Conservation (phyloP, 306 rosid species). For the Quillaja saponaria region DNA sequence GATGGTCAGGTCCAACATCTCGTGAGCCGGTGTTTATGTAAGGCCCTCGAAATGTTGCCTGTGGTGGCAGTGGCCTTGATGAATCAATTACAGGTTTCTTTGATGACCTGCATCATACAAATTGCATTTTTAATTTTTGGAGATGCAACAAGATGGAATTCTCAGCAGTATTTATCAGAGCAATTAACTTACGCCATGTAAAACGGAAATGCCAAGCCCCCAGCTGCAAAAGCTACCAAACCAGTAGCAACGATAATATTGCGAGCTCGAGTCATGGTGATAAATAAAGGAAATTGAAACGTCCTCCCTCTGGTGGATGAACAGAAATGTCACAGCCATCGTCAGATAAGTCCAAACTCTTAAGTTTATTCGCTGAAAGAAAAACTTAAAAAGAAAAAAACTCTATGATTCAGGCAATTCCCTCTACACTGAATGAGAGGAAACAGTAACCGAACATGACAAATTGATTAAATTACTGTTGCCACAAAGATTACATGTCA, state of each 20-base stretch:
- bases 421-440: not conserved
- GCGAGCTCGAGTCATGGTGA: conserved; percentile 54
- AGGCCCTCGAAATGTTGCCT: conserved; percentile 96
- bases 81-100: conserved; percentile 82
- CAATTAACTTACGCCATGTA: conserved; percentile 82
- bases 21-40: conserved; percentile 91
- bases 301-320: conserved; percentile 23
- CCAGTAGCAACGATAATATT: conserved; percentile 71
- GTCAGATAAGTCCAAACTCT: not conserved
- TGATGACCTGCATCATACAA: conserved; percentile 57
- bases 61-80: conserved; percentile 80
- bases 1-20: conserved; percentile 79
- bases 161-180: not conserved
- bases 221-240: conserved; percentile 62
- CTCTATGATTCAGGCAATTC: not conserved
- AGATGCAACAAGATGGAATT: conserved; percentile 1
- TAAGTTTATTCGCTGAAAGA: not conserved
- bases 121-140: conserved; percentile 9
- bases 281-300: not conserved
- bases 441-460: not conserved
- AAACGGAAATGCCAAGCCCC: conserved; percentile 92
- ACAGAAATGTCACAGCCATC: not conserved
- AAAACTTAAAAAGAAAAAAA: not conserved
- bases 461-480: not conserved
- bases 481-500: too few relatives aligned